These are phyloP conservation scores for Dictyostelium firmibasis DNA, from an alignment of 78 protist genomes.

Conservation along the genomic window DNA sequence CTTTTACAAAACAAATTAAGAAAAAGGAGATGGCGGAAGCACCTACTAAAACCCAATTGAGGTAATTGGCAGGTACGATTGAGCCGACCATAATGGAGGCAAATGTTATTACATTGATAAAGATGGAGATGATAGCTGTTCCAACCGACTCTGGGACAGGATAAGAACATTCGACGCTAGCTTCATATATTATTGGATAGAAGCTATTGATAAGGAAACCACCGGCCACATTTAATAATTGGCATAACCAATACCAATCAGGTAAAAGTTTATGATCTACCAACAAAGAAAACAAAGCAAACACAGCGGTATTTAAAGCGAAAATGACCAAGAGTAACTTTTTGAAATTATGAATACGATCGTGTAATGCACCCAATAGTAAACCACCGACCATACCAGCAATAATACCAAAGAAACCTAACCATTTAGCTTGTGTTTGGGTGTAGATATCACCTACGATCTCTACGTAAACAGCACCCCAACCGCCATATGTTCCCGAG, in stretches of 20 bases:
- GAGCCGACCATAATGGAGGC: conserved; percentile 9
- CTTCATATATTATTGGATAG: conserved; percentile 72
- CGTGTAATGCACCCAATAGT: conserved; percentile 17
- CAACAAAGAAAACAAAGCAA: conserved; percentile 22
- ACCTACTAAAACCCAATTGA: conserved; percentile 59
- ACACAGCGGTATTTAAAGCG: background rate
- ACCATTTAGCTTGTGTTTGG: conserved; percentile 40
- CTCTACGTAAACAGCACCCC: conserved; percentile 44
- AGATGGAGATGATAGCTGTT: conserved; percentile 41
- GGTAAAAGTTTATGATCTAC: conserved; percentile 11
- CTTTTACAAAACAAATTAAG: conserved; percentile 27
- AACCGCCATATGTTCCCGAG: conserved; percentile 47
- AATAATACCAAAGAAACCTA: conserved; percentile 74
- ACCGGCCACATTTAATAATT: conserved; percentile 34
- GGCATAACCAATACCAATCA: conserved; percentile 58
- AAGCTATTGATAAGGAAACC: conserved; percentile 49
- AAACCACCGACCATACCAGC: conserved; percentile 71
- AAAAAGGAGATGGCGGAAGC: conserved; percentile 5
- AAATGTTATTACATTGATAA: conserved; percentile 46
- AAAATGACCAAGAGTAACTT: background rate
- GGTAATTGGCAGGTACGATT: background rate
- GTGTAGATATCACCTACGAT: background rate
- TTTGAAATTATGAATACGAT: conserved; percentile 46
- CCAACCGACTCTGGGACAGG: conserved; percentile 66
- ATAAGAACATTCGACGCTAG: conserved; percentile 35